Base-by-base conservation (phyloP, 2,329 filamentous ascomycete species). In the Fusarium secorum region DNA sequence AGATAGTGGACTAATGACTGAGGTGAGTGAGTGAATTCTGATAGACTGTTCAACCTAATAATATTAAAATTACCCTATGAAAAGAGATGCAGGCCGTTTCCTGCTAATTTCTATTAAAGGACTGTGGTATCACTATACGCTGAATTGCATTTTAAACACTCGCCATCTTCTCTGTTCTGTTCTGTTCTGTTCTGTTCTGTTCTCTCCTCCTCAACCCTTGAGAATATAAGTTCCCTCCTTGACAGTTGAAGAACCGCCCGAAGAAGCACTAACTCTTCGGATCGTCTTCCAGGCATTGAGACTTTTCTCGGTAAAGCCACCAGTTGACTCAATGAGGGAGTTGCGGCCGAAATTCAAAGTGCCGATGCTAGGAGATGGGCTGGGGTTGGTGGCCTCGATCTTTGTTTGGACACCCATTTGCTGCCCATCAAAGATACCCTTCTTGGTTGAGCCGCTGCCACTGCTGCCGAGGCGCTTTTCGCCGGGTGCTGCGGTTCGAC, bases 281-380 rank as follows among this genome's bases (percentile, higher is more conserved):
- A 76, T 76, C 26, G 74, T 74, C 73, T 70, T 75, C 70, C 74
- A 72, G 1, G 63, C 65, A 28, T 35, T 68, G 10, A 73, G 30
- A 5, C 69, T 64, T 64, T 73, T 74, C 57, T 75, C 74, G 1
- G 71, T 64, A 26, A 73, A 54, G 4, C 63, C 60, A 3, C 64
- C 73, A 2, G 71, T 66, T 17, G 70, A 64, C 26, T 75, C 73
- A 8, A 76, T 75, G 24, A 76, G 63, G 5, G 74, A 76, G 36
- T 69, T 75, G 28, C 74, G 73, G 7, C 67, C 71, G 41, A 76
- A 74, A 71, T 76, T 76, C 59, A 76, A 54, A 28, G 70, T 73
- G 7, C 74, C 74, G 9, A 75, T 24, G 26, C 72, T 76, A 4
- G 74, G 74, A 28, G 71, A 69, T 0, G 74, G 73, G n/a, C 62